Evolutionary conservation across 495 filamentous ascomycete genomes (phyloP).

Genomic region (Halenospora varia): DNA sequence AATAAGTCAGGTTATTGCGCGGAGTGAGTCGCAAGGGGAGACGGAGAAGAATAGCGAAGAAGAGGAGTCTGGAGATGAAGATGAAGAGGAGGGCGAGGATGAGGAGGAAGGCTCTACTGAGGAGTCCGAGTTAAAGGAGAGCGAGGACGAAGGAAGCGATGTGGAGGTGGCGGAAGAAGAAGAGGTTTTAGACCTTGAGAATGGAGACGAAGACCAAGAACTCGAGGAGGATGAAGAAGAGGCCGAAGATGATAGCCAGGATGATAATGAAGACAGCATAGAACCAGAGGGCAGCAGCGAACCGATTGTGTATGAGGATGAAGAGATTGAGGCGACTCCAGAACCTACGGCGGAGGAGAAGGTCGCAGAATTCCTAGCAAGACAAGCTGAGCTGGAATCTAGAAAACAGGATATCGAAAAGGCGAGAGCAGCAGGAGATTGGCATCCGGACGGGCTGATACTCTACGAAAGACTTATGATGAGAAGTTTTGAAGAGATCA

Average conservation of each 20-base stretch:
- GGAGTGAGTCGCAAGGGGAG: background rate
- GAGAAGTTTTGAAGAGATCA: constrained; percentile 56
- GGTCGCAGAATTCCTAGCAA: constrained; percentile 23
- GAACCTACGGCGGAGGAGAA: constrained; percentile 15
- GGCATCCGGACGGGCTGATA: constrained; percentile 47
- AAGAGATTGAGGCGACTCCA: constrained; percentile 15
- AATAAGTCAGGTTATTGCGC: background rate
- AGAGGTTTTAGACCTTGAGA: no score
- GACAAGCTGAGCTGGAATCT: constrained; percentile 24
- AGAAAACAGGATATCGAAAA: constrained; percentile 14
- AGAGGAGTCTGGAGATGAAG: constrained; percentile 14
- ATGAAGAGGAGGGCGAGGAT: constrained; percentile 1
- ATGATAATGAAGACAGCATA: background rate
- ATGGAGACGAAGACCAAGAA: constrained; percentile 1
- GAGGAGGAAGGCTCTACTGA: background rate
- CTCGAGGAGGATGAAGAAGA: constrained; percentile 1
- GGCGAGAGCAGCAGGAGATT: constrained; percentile 29
- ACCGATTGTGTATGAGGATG: background rate
- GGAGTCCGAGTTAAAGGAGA: constrained; percentile 7
- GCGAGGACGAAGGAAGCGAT: constrained; percentile 5
- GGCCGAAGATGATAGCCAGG: background rate
- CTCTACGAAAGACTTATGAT: constrained; percentile 52
- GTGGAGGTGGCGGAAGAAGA: constrained; percentile 9
- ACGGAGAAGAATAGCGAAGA: background rate
- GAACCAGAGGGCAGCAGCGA: background rate